Conservation (phyloP, 148 eudicot species). For the Arctostaphylos glauca region DNA sequence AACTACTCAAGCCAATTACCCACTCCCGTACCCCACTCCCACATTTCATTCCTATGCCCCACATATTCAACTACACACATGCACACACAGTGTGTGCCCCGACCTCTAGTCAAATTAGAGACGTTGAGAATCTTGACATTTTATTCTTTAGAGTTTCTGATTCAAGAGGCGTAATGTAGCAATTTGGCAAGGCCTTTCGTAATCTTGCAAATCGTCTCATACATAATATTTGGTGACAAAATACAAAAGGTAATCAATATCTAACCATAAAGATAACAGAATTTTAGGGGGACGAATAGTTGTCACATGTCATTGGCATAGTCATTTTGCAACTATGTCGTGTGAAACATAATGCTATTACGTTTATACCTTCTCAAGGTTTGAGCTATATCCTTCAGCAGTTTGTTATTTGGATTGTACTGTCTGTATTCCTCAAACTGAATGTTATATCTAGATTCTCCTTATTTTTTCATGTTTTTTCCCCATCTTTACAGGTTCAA, state of each 20-base stretch:
- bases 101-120: not conserved
- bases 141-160: not conserved
- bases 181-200: not conserved
- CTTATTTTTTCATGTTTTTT: constrained; percentile 12
- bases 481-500: constrained; percentile 45
- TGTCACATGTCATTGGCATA: not conserved
- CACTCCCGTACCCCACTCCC: no score
- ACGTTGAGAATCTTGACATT: not conserved
- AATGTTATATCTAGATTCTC: constrained; percentile 1
- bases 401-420: not conserved
- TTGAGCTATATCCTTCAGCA: not conserved
- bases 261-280: not conserved
- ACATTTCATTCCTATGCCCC: no score
- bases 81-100: no score
- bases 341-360: not conserved
- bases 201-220: not conserved
- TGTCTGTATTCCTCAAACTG: not conserved
- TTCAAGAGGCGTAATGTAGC: not conserved
- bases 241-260: not conserved
- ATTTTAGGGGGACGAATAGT: not conserved
- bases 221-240: not conserved
- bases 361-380: not conserved
- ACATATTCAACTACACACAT: no score
- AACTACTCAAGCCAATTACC: no score
- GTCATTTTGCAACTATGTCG: not conserved